Percentiles rank a stretch among this genome's conserved stretches.
These are phyloP conservation scores for Morella rubra DNA, from an alignment of 306 rosid species.

Conservation along the genomic window DNA sequence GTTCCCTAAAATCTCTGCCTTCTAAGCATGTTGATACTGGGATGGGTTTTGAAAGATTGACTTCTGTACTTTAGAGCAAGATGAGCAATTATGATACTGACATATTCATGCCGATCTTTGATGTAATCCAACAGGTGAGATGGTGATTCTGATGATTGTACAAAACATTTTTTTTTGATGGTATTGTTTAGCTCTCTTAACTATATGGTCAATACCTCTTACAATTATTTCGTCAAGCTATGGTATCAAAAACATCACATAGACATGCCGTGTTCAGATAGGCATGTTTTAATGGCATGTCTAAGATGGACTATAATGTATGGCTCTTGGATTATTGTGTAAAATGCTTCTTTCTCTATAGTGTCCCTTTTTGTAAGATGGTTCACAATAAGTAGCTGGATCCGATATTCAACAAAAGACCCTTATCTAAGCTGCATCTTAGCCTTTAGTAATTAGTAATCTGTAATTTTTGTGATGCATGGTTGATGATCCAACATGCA, in stretches of 20 bases:
- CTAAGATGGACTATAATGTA: not conserved
- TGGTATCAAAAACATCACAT: not conserved
- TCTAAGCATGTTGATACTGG: conserved; percentile 99
- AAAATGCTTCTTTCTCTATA: not conserved
- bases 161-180: not conserved
- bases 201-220: no score
- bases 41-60: conserved; percentile 92
- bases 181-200: no score
- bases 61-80: conserved; percentile 81
- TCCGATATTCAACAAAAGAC: no score
- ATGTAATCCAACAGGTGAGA: conserved; percentile 75
- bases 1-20: conserved; percentile 78
- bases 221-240: not conserved
- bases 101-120: conserved; percentile 89
- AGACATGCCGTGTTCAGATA: not conserved
- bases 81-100: conserved; percentile 98
- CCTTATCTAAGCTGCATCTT: no score
- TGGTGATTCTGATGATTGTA: not conserved
- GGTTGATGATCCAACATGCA: not conserved
- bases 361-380: not conserved
- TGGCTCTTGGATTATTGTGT: not conserved
- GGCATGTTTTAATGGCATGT: not conserved
- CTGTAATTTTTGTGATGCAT: no score
- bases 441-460: no score
- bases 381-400: no score